phyloP scores from a whole-genome alignment of 1,139 yeast genomes.

The Lodderomyces elongisporus region DNA sequence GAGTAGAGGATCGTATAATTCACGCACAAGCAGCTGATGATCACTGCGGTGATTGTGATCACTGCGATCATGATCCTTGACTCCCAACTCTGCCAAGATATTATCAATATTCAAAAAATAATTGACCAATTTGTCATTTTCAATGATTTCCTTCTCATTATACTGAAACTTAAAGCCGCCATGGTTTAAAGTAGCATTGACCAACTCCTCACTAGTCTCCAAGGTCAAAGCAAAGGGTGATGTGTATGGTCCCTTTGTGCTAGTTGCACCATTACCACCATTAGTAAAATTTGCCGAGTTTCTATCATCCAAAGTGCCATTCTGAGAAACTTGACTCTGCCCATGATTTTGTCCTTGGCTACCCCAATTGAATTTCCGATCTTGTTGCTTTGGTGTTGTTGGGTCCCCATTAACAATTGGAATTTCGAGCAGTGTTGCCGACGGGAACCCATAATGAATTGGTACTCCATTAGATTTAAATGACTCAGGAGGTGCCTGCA shows the following conservation, averaged over 20 bases:
- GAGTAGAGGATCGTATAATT: conserved; percentile 8
- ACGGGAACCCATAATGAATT: no score
- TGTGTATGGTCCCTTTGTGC: background rate
- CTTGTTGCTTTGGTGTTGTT: background rate
- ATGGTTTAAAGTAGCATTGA: conserved; percentile 16
- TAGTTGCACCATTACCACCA: background rate
- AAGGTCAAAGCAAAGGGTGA: background rate
- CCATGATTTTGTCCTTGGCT: no score
- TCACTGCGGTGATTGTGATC: conserved; percentile 11
- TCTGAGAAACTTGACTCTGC: no score
- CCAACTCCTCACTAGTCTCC: conserved; percentile 9
- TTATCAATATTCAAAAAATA: conserved; percentile 33
- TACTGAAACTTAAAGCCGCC: conserved; percentile 23
- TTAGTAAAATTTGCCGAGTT: background rate
- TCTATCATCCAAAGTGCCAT: background rate
- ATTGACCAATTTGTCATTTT: conserved; percentile 26
- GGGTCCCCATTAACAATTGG: background rate
- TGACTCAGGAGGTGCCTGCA: no score
- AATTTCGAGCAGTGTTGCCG: background rate
- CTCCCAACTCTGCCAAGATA: conserved; percentile 19
- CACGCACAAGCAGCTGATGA: conserved; percentile 4
- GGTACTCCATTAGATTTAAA: no score
- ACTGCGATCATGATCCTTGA: conserved; percentile 1
- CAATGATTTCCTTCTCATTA: conserved; percentile 14
- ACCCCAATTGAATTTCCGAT: conserved; percentile 1